Evolutionary conservation across 2,329 filamentous ascomycete species (phyloP).

Genomic region (Cryphonectria japonica): DNA sequence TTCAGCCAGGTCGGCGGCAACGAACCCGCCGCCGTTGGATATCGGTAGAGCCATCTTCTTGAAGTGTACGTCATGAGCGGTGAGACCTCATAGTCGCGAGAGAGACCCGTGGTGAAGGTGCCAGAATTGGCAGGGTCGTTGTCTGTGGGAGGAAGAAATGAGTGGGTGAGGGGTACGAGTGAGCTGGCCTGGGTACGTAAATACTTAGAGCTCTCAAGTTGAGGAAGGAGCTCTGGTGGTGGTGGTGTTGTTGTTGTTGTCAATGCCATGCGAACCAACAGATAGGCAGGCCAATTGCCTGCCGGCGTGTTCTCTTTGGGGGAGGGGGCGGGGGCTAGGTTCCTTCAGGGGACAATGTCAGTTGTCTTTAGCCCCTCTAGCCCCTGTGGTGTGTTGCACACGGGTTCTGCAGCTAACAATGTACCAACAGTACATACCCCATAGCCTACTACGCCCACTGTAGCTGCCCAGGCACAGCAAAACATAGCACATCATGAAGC

Average conservation of each 20-base stretch:
- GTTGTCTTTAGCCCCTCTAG: constrained; percentile 10
- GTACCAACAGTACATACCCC: neutral
- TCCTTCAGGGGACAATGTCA: constrained; percentile 22
- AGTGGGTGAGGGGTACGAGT: neutral
- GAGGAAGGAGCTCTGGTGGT: constrained; percentile 7
- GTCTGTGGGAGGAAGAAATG: neutral
- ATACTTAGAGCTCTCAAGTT: neutral
- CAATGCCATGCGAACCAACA: neutral
- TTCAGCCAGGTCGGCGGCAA: constrained; percentile 61
- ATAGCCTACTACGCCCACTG: neutral
- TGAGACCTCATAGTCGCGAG: constrained; percentile 26
- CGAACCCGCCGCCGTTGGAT: constrained; percentile 67
- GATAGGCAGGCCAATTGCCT: constrained; percentile 6
- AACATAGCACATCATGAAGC: neutral
- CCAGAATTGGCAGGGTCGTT: neutral
- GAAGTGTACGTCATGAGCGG: constrained; percentile 22
- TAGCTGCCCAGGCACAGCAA: neutral
- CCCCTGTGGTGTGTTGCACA: constrained; percentile 4
- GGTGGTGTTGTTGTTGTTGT: neutral
- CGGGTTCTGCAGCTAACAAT: neutral
- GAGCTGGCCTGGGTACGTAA: neutral
- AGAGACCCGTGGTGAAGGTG: constrained; percentile 5
- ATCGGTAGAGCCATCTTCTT: constrained; percentile 68
- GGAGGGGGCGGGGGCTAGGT: too few species aligned
- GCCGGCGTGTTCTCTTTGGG: neutral